These are phyloP conservation scores for Penicillium macrosclerotiorum DNA, from an alignment of 495 filamentous ascomycete species.

Conservation along the genomic window DNA sequence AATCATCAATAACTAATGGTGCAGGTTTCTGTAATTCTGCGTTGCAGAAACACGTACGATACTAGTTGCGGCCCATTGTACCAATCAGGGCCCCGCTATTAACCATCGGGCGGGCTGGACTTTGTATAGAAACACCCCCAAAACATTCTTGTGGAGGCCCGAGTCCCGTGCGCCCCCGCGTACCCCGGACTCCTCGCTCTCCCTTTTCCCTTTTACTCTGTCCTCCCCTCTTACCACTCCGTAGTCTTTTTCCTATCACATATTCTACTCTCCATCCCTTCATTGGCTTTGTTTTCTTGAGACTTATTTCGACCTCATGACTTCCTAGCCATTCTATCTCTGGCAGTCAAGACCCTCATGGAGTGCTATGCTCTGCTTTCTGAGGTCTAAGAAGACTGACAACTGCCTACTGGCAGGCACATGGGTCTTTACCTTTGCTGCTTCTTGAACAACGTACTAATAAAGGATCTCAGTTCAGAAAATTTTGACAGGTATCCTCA, in stretches of 20 bases:
- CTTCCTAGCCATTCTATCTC: too few species aligned
- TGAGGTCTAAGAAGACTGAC: too few species aligned
- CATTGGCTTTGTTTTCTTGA: too few species aligned
- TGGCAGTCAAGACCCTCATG: too few species aligned
- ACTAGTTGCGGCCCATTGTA: conserved; percentile 6
- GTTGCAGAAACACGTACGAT: conserved; percentile 9
- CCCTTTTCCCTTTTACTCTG: conserved; percentile 1
- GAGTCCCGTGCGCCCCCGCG: conserved; percentile 18
- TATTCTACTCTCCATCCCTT: background rate
- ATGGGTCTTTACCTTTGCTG: too few species aligned
- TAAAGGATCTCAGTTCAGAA: too few species aligned
- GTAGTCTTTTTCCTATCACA: background rate
- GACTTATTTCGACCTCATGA: too few species aligned
- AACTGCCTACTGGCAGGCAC: too few species aligned
- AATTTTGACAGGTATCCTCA: conserved; percentile 14
- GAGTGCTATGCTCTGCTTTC: too few species aligned
- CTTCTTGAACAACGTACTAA: too few species aligned
- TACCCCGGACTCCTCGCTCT: conserved; percentile 18
- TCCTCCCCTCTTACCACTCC: background rate
- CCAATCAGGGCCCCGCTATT: conserved; percentile 17
- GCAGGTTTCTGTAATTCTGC: too few species aligned
- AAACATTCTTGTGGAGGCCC: background rate
- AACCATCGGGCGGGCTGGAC: conserved; percentile 1
- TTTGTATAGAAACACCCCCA: conserved; percentile 1
- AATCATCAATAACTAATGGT: too few species aligned